Base-by-base conservation (phyloP, 2,329 filamentous ascomycete species). In the Neonectria ditissima region DNA sequence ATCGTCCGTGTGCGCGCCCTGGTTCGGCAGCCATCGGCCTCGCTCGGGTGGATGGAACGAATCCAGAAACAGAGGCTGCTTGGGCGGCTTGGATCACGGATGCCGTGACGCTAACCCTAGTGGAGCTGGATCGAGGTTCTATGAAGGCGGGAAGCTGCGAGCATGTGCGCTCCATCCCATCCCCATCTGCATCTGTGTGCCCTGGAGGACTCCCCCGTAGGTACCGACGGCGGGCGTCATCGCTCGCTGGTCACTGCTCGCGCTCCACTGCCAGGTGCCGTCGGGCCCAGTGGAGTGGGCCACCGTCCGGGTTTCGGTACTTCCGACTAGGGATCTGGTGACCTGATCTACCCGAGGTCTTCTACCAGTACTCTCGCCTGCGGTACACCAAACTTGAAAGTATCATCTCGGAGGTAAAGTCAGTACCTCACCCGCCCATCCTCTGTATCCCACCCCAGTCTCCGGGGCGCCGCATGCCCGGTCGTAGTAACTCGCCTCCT, bases 21-120 rank as follows among this genome's bases (percentile, higher is more conserved):
- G 50, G 30, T 59, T 78, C 76, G 77, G 77, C 73, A 76, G 65
- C 71, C 69, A 73, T 73, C 75, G 76, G 75, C 70, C 71, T 75
- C 59, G 69, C 74, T 79, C 76, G 77, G 76, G 67, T 73, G 72
- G 72, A 77, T 73, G 76, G 77, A 76, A 56, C 56, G 37, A 58
- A 56, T 56, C 47, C 7, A 56, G 48, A 43, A 54, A 41, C 11
- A 3, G 13, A 6, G 6, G 13, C 13, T 44, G 41, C 41, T 44
- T 44, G 4, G n/a, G n/a, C n/a, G n/a, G n/a, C n/a, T n/a, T n/a
- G n/a, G n/a, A n/a, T n/a, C n/a, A n/a, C n/a, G n/a, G 41, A 44
- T 44, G 18, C 47, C 9, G 18, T 45, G 39, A 14, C 34, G 16
- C 24, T 55, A 41, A 26, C 24, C 24, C 24, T n/a, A 26, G 6